Evolutionary conservation across 169 alveolate genomes (phyloP).

Genomic region (Amoebophrya sp.): DNA sequence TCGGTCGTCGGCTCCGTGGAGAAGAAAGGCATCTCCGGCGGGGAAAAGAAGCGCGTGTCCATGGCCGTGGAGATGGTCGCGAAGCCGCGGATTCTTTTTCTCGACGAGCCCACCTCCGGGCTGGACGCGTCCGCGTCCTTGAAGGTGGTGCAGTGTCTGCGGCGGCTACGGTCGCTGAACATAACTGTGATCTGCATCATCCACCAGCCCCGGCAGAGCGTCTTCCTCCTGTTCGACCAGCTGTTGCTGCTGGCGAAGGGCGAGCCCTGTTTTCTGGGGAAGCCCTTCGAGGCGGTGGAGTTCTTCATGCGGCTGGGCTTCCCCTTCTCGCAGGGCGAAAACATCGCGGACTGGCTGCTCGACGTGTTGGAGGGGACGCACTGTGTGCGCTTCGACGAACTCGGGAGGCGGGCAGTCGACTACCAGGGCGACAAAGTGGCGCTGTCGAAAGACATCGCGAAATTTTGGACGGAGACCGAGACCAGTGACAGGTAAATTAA

Average conservation of each 20-base stretch:
- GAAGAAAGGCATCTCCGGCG: slow-evolving; percentile 64
- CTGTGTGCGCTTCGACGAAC: no score
- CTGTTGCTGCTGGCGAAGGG: slow-evolving; percentile 48
- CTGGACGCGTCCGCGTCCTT: slow-evolving; percentile 64
- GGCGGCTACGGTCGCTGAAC: slow-evolving; percentile 45
- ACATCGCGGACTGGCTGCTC: neutral
- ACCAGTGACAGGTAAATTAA: no score
- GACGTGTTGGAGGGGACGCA: neutral
- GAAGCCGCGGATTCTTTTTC: slow-evolving; percentile 58
- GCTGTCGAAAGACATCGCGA: no score
- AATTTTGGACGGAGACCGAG: no score
- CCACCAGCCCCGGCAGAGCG: slow-evolving; percentile 57
- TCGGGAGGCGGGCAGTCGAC: no score
- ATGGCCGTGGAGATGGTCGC: slow-evolving; percentile 67
- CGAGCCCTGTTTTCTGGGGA: slow-evolving; percentile 47
- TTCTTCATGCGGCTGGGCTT: slow-evolving; percentile 8
- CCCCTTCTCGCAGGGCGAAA: neutral
- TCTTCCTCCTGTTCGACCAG: slow-evolving; percentile 45
- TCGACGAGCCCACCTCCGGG: slow-evolving; percentile 83
- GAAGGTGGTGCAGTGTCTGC: slow-evolving; percentile 44
- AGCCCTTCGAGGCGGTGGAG: neutral
- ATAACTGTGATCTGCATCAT: slow-evolving; percentile 53
- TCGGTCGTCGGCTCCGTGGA: slow-evolving; percentile 49
- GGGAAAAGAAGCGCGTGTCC: slow-evolving; percentile 65
- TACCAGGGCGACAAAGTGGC: no score